Evolutionary conservation across 495 filamentous ascomycete genomes (phyloP).

Genomic region (Cercophora sp.): DNA sequence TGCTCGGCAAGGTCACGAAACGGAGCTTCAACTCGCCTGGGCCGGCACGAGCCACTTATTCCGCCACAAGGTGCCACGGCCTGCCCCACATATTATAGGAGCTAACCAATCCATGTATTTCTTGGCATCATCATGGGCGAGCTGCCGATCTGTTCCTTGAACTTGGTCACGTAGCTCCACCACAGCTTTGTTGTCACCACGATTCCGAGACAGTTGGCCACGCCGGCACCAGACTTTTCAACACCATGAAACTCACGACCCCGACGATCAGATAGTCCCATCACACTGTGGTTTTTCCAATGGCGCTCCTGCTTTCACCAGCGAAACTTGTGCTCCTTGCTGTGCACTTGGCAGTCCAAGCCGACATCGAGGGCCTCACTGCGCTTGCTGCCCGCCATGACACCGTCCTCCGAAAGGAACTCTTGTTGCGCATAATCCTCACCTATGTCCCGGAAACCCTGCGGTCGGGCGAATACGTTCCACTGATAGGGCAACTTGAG

Average conservation of each 20-base stretch:
- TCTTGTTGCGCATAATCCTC: conserved; percentile 74
- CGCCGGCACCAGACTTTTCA: no score
- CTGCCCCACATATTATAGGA: conserved; percentile 2
- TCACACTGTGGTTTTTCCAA: no score
- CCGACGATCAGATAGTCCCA: neutral
- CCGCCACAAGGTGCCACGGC: neutral
- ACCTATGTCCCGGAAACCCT: conserved; percentile 79
- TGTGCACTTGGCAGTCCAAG: conserved; percentile 52
- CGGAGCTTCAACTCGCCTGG: conserved; percentile 21
- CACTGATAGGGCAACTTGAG: conserved; percentile 55
- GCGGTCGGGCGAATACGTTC: conserved; percentile 60
- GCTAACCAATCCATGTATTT: neutral
- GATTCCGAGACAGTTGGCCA: no score
- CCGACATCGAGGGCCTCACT: conserved; percentile 59
- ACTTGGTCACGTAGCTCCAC: conserved; percentile 7
- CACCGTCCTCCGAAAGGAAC: conserved; percentile 57
- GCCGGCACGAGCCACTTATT: conserved; percentile 1
- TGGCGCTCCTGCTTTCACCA: conserved; percentile 48
- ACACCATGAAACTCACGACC: neutral
- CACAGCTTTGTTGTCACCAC: conserved; percentile 1
- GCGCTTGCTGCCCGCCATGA: conserved; percentile 56
- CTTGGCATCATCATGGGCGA: conserved; percentile 6
- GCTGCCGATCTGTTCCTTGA: no score
- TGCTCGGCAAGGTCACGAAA: conserved; percentile 17
- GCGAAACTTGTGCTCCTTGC: conserved; percentile 63